Percentiles rank a stretch among this genome's conserved stretches.
These are phyloP conservation scores for Meredithiella fracta DNA, from an alignment of 2,329 filamentous ascomycete genomes.

Conservation along the genomic window DNA sequence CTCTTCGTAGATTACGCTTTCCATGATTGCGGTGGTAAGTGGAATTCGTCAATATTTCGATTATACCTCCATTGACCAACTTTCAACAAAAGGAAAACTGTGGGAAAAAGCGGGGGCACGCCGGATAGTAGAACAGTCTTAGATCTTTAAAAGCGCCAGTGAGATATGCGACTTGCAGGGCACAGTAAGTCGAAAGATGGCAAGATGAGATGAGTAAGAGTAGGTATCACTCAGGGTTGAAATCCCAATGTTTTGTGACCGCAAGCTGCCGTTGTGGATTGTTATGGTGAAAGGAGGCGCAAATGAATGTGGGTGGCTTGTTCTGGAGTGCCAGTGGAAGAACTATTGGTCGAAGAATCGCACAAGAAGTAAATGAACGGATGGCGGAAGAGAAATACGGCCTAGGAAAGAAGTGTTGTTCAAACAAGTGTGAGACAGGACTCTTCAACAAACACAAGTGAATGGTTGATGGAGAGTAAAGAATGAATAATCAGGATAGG, in stretches of 20 bases:
- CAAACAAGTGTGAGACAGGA: neutral
- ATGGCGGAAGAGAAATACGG: neutral
- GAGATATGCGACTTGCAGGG: neutral
- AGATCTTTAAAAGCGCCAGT: neutral
- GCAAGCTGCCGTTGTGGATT: neutral
- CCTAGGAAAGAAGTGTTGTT: neutral
- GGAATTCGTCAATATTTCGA: neutral
- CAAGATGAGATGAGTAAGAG: neutral
- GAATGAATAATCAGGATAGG: neutral
- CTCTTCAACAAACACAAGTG: neutral
- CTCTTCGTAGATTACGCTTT: constrained; percentile 72
- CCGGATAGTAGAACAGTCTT: neutral
- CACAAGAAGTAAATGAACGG: neutral
- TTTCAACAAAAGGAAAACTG: neutral
- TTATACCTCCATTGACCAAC: constrained; percentile 1
- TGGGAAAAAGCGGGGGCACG: neutral
- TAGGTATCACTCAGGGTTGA: neutral
- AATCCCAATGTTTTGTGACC: neutral
- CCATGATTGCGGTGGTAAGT: constrained; percentile 41
- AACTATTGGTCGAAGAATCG: neutral
- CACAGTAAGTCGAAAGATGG: neutral
- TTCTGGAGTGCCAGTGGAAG: neutral
- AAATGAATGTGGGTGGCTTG: neutral
- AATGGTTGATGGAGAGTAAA: neutral
- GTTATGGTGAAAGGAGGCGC: neutral